Conservation (phyloP, 345 rosid genomes). For the Syzygium jambos region DNA sequence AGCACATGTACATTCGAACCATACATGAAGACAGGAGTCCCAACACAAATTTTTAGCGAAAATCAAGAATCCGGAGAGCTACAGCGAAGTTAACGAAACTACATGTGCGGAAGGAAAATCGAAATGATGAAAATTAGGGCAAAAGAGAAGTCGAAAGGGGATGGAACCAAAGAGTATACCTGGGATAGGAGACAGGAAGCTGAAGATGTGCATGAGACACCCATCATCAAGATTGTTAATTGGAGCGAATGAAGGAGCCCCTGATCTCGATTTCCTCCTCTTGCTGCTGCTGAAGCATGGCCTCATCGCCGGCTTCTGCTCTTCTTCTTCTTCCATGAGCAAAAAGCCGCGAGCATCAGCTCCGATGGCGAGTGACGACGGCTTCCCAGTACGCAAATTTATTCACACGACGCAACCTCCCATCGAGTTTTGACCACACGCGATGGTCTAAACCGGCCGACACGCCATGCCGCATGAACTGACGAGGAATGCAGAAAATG, state of each 20-base stretch:
- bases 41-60: rapidly evolving
- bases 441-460: neutral
- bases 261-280: constrained; percentile 1
- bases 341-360: neutral
- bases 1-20: neutral
- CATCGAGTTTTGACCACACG: neutral
- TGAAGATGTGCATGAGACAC: constrained; percentile 95
- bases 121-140: neutral
- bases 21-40: neutral
- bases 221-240: constrained; percentile 93
- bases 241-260: constrained; percentile 11
- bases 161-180: constrained; percentile 23
- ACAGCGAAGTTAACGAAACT: neutral
- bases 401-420: neutral
- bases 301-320: neutral
- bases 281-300: neutral
- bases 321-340: neutral
- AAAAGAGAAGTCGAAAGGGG: neutral
- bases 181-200: constrained; percentile 89
- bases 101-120: neutral
- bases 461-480: neutral
- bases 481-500: neutral
- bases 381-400: neutral
- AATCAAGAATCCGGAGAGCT: neutral
- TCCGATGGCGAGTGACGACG: neutral